Percentiles rank a stretch among this genome's conserved stretches.
phyloP scores from a whole-genome alignment of 768 basidiomycete species.

The Tephrocybe sp. region DNA sequence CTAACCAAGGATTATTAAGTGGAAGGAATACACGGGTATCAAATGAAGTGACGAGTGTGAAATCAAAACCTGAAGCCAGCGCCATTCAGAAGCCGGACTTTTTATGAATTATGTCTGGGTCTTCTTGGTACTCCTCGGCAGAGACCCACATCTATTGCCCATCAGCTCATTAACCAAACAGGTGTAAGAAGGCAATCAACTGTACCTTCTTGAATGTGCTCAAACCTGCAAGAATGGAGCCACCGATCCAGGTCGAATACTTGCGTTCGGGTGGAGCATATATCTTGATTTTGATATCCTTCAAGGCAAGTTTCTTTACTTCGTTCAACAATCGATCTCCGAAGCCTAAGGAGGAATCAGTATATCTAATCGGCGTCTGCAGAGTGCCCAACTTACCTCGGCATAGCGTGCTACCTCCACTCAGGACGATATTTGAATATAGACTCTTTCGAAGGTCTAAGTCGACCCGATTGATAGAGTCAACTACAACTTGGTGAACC shows the following conservation, averaged over 20 bases:
- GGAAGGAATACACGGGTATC: constrained; percentile 29
- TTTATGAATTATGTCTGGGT: constrained; percentile 98
- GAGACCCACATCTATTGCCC: constrained; percentile 94
- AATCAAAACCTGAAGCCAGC: constrained; percentile 18
- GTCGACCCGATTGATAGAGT: constrained; percentile 95
- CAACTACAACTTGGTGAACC: constrained; percentile 98
- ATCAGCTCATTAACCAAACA: constrained; percentile 14
- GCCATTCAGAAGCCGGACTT: constrained; percentile 75
- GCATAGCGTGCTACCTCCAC: constrained; percentile 95
- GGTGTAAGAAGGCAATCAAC: constrained; percentile 3
- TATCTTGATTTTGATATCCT: constrained; percentile 98
- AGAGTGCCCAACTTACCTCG: constrained; percentile 59
- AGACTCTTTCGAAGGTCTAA: constrained; percentile 93
- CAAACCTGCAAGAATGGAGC: constrained; percentile 92
- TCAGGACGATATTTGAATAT: constrained; percentile 95
- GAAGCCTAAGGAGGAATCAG: constrained; percentile 57
- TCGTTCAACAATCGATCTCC: constrained; percentile 96
- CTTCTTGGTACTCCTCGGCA: constrained; percentile 98
- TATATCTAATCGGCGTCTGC: constrained; percentile 2
- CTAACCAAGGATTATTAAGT: constrained; percentile 1
- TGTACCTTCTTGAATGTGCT: constrained; percentile 96
- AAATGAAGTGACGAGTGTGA: constrained; percentile 12
- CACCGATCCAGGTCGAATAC: constrained; percentile 97
- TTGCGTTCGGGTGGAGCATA: constrained; percentile 99
- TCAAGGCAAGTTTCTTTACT: constrained; percentile 92